Conservation (phyloP, 495 filamentous ascomycete species). For the Clavariopsis aquatica region DNA sequence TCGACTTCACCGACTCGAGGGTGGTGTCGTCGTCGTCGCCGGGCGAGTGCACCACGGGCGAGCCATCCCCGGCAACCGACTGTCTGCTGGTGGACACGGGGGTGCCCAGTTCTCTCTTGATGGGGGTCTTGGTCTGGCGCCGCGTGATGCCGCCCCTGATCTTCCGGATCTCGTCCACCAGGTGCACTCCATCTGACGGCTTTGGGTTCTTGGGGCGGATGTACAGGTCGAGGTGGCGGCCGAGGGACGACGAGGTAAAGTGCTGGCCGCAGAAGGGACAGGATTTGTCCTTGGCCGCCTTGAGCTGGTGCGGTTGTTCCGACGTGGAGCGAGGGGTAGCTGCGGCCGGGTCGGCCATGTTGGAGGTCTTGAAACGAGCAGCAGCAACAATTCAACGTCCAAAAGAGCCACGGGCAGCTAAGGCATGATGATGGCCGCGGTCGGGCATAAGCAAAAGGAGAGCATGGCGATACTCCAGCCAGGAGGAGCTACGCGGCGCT, state of each 20-base stretch:
- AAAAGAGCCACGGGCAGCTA: slow-evolving; percentile 9
- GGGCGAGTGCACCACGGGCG: slow-evolving; percentile 35
- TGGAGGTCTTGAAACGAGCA: background rate
- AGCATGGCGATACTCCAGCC: background rate
- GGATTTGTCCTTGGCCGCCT: slow-evolving; percentile 70
- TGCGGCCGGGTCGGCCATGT: slow-evolving; percentile 21
- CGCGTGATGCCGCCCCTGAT: slow-evolving; percentile 81
- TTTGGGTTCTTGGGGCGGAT: slow-evolving; percentile 86
- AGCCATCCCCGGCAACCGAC: slow-evolving; percentile 28
- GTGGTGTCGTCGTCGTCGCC: slow-evolving; percentile 39
- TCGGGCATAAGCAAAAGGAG: slow-evolving; percentile 19
- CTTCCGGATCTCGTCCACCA: slow-evolving; percentile 82
- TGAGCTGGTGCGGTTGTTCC: slow-evolving; percentile 31
- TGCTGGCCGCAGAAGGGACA: slow-evolving; percentile 83
- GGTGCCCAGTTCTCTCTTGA: slow-evolving; percentile 53
- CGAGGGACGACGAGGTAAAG: slow-evolving; percentile 91
- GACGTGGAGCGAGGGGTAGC: slow-evolving; percentile 56
- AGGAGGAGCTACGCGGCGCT: slow-evolving; percentile 13
- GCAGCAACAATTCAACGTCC: background rate
- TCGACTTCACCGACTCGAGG: slow-evolving; percentile 47
- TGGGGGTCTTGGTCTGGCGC: slow-evolving; percentile 63
- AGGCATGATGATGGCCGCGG: slow-evolving; percentile 29
- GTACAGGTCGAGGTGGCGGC: slow-evolving; percentile 87
- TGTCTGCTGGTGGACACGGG: slow-evolving; percentile 14
- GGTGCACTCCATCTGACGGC: slow-evolving; percentile 77